A percentile compares a stretch with the other conserved stretches of the same genome.
Evolutionary conservation across 2,329 filamentous ascomycete species (phyloP).

Genomic region (Colletotrichum sp.): DNA sequence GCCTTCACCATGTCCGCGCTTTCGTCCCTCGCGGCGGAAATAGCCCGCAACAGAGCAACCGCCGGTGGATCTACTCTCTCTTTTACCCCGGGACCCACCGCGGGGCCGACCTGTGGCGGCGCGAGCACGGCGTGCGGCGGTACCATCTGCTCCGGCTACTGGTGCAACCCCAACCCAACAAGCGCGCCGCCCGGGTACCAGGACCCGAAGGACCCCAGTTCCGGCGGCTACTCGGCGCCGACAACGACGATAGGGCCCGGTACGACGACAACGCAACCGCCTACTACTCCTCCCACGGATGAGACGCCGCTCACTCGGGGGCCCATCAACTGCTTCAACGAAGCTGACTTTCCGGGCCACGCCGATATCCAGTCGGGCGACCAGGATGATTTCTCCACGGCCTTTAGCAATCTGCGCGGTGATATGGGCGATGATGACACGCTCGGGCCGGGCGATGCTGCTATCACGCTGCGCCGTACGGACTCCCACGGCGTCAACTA

Average conservation of each 20-base stretch:
- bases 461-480: not conserved
- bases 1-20: not conserved
- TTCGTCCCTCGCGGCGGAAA: not conserved
- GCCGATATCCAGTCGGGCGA: not conserved
- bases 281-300: not conserved
- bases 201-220: constrained; percentile 25
- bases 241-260: not conserved
- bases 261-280: not conserved
- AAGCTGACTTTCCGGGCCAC: not conserved
- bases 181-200: constrained; percentile 20
- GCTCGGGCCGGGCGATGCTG: not conserved
- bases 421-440: not conserved
- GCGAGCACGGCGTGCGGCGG: constrained; percentile 22
- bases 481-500: constrained; percentile 21
- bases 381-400: not conserved
- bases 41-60: not conserved
- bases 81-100: not conserved
- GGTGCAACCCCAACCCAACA: constrained; percentile 22
- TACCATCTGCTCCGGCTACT: constrained; percentile 25
- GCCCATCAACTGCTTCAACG: not conserved
- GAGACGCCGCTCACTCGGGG: not conserved
- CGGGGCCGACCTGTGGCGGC: not conserved
- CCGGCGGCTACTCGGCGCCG: not conserved
- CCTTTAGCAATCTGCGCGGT: not conserved
- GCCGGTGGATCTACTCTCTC: not conserved